phyloP scores from a whole-genome alignment of 2,329 filamentous ascomycete species.

The Colletotrichum sojae region DNA sequence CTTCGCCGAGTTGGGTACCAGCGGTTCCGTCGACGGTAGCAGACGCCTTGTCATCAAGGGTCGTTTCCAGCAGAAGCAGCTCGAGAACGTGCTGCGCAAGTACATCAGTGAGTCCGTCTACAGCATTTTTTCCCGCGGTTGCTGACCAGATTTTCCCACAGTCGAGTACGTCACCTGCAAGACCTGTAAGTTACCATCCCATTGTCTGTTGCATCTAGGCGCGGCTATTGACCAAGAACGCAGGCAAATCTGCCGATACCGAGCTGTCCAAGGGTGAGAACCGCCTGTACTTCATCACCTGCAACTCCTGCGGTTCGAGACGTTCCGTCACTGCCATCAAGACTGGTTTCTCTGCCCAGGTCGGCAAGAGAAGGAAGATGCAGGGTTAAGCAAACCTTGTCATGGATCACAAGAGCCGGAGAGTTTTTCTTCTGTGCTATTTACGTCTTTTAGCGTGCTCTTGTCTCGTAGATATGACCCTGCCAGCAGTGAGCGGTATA shows the following conservation, averaged over 20 bases:
- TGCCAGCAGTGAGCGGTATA: conserved; percentile 35
- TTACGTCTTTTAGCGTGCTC: conserved; percentile 39
- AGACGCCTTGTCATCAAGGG: conserved; percentile 98
- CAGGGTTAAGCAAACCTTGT: conserved; percentile 72
- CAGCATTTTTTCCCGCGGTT: conserved; percentile 3
- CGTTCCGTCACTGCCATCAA: conserved; percentile 98
- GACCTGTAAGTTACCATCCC: conserved; percentile 74
- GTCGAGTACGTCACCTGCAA: conserved; percentile 99
- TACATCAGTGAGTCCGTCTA: conserved; percentile 81
- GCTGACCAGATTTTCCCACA: conserved; percentile 54
- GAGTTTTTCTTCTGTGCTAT: conserved; percentile 35
- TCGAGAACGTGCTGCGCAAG: conserved; percentile 95
- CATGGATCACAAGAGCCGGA: conserved; percentile 26
- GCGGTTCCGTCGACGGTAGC: conserved; percentile 93
- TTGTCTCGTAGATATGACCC: conserved; percentile 38
- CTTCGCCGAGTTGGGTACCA: conserved; percentile 98
- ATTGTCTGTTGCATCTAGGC: not conserved
- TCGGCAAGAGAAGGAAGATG: conserved; percentile 98
- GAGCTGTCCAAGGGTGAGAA: conserved; percentile 99
- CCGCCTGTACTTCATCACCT: conserved; percentile 91
- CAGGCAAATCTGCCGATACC: conserved; percentile 84
- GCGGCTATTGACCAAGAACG: not conserved
- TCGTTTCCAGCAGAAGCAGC: conserved; percentile 99
- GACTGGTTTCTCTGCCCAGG: conserved; percentile 99
- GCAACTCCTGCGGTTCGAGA: conserved; percentile 81